Evolutionary conservation across 352 stramenopile genomes (phyloP).

Genomic region (Globisporangium radiosum): DNA sequence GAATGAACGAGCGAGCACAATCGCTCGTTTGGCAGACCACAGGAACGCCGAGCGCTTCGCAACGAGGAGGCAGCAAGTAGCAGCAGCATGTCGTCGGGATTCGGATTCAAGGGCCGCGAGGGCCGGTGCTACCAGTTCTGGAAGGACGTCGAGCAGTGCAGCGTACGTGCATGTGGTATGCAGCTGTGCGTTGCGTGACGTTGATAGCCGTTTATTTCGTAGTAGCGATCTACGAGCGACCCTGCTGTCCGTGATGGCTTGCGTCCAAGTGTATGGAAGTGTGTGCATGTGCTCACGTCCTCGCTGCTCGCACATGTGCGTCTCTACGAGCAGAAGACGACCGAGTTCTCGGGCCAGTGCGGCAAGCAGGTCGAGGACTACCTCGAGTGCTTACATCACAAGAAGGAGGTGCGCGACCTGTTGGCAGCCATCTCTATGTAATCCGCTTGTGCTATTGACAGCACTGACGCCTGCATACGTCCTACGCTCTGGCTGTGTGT

Average conservation of each 20-base stretch:
- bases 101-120: slow-evolving; percentile 89
- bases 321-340: slow-evolving; percentile 57
- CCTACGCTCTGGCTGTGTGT: not conserved
- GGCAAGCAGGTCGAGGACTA: slow-evolving; percentile 91
- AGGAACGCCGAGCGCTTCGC: slow-evolving; percentile 4
- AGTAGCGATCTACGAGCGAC: too few species aligned
- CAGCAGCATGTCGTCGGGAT: slow-evolving; percentile 88
- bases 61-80: not conserved
- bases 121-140: slow-evolving; percentile 93
- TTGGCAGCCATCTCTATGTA: not conserved
- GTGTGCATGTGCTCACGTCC: not conserved
- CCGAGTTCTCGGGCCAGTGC: slow-evolving; percentile 72
- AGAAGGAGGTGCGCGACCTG: slow-evolving; percentile 78
- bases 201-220: not conserved
- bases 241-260: not conserved
- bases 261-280: not conserved
- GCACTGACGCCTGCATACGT: not conserved
- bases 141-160: slow-evolving; percentile 91
- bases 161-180: slow-evolving; percentile 80
- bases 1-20: too few species aligned
- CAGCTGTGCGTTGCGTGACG: slow-evolving; percentile 7
- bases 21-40: slow-evolving; percentile 4
- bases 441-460: not conserved
- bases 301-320: not conserved
- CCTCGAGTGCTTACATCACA: slow-evolving; percentile 93